phyloP scores from a whole-genome alignment of 179 eudicot genomes.

The Heliamphora pulchella region DNA sequence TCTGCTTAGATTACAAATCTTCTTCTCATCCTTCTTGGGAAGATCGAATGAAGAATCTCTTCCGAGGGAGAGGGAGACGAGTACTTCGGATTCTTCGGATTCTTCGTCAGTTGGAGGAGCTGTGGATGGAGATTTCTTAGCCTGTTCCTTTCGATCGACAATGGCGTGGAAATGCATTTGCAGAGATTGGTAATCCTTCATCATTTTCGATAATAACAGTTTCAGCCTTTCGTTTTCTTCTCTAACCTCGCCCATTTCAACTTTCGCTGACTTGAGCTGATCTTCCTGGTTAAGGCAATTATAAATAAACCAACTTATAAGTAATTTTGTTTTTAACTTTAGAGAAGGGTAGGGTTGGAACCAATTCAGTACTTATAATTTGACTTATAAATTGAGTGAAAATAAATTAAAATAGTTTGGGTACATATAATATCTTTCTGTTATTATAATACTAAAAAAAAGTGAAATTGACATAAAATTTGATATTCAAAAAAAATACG shows the following conservation, averaged over 20 bases:
- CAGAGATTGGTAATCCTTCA: constrained; percentile 53
- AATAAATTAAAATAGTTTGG: too few species aligned
- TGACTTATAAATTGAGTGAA: too few species aligned
- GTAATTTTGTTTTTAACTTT: too few species aligned
- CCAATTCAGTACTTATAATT: too few species aligned
- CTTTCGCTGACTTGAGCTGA: constrained; percentile 49
- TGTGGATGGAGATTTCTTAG: constrained; percentile 15
- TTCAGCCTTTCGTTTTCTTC: constrained; percentile 65
- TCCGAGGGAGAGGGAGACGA: constrained; percentile 64
- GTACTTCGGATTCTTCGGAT: constrained; percentile 21
- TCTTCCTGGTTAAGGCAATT: constrained; percentile 24
- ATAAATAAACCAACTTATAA: too few species aligned
- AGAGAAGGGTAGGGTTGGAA: too few species aligned
- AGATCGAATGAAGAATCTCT: constrained; percentile 9
- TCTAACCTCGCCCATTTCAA: constrained; percentile 54
- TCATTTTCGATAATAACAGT: constrained; percentile 31
- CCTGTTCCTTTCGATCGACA: constrained; percentile 19
- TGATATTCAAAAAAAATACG: too few species aligned
- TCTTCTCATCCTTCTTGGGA: too few species aligned
- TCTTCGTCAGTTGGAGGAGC: constrained; percentile 17
- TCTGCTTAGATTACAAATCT: too few species aligned
- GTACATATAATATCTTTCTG: too few species aligned
- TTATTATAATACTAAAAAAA: too few species aligned
- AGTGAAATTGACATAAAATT: too few species aligned
- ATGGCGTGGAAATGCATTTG: constrained; percentile 45